Evolutionary conservation across 768 basidiomycete species (phyloP).

Genomic region (Mycena haematopus): DNA sequence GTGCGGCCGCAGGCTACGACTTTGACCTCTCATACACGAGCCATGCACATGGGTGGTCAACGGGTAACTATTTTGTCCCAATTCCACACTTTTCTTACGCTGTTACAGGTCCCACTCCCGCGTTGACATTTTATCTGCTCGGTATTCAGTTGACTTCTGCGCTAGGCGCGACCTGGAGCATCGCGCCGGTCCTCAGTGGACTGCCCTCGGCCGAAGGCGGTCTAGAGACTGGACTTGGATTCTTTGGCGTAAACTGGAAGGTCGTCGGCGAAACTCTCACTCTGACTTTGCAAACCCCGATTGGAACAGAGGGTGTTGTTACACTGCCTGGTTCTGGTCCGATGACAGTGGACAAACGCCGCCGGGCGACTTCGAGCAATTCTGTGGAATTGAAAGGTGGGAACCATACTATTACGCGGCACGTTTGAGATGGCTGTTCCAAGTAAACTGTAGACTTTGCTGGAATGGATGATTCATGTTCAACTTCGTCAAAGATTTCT

Average conservation of each 20-base stretch:
- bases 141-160: conserved; percentile 50
- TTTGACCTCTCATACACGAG: conserved; percentile 53
- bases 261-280: conserved; percentile 28
- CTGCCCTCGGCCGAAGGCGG: conserved; percentile 50
- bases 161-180: conserved; percentile 48
- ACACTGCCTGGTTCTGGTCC: conserved; percentile 36
- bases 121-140: conserved; percentile 53
- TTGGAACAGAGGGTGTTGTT: conserved; percentile 35
- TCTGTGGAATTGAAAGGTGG: conserved; percentile 25
- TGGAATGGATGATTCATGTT: no score
- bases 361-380: background rate
- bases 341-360: conserved; percentile 26
- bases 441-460: no score
- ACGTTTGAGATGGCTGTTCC: no score
- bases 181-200: conserved; percentile 50
- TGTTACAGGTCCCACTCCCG: conserved; percentile 48
- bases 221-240: conserved; percentile 51
- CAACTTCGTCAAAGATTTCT: no score
- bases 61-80: conserved; percentile 31
- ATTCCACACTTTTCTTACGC: background rate
- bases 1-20: conserved; percentile 51
- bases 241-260: conserved; percentile 51
- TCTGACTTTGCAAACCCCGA: conserved; percentile 34
- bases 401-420: conserved; percentile 20
- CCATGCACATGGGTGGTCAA: conserved; percentile 57